Evolutionary conservation across 2,329 filamentous ascomycete species (phyloP).

Genomic region (Thyridium curvatum): DNA sequence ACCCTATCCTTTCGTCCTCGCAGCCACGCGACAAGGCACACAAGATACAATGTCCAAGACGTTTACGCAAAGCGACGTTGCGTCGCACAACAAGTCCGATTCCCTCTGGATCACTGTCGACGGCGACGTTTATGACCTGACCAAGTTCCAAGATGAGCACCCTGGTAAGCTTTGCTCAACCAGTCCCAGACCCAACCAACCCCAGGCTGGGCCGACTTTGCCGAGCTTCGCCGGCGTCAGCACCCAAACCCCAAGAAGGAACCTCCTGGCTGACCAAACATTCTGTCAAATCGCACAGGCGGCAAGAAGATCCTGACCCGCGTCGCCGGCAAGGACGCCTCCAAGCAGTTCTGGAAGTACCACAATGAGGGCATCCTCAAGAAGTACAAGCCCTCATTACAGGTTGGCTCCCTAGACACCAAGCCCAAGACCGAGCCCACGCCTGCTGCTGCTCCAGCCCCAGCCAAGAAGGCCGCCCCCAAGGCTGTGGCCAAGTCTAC

Average conservation of each 20-base stretch:
- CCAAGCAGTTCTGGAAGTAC: slow-evolving; percentile 65
- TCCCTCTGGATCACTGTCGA: slow-evolving; percentile 88
- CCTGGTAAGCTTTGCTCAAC: slow-evolving; percentile 56
- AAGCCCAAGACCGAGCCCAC: slow-evolving; percentile 65
- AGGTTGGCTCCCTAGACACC: slow-evolving; percentile 80
- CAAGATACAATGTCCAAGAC: slow-evolving; percentile 69
- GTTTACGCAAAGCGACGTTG: slow-evolving; percentile 79
- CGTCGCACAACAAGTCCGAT: slow-evolving; percentile 83
- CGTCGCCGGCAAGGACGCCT: slow-evolving; percentile 60
- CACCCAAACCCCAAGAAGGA: too few relatives aligned
- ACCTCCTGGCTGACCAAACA: slow-evolving; percentile 4
- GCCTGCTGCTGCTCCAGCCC: slow-evolving; percentile 41
- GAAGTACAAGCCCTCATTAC: slow-evolving; percentile 73
- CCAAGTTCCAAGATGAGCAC: slow-evolving; percentile 80
- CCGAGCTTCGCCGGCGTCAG: too few relatives aligned
- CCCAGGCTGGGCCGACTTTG: background rate
- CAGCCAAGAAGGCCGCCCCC: slow-evolving; percentile 27
- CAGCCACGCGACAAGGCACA: slow-evolving; percentile 2
- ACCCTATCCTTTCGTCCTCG: slow-evolving; percentile 1
- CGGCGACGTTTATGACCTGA: slow-evolving; percentile 92
- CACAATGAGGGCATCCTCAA: slow-evolving; percentile 85
- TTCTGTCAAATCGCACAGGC: slow-evolving; percentile 25
- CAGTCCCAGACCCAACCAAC: background rate
- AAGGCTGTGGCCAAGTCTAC: slow-evolving; percentile 24
- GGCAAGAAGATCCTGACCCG: slow-evolving; percentile 60